Base-by-base conservation (phyloP, 345 rosid species). In the Erysimum cheiranthoides region DNA sequence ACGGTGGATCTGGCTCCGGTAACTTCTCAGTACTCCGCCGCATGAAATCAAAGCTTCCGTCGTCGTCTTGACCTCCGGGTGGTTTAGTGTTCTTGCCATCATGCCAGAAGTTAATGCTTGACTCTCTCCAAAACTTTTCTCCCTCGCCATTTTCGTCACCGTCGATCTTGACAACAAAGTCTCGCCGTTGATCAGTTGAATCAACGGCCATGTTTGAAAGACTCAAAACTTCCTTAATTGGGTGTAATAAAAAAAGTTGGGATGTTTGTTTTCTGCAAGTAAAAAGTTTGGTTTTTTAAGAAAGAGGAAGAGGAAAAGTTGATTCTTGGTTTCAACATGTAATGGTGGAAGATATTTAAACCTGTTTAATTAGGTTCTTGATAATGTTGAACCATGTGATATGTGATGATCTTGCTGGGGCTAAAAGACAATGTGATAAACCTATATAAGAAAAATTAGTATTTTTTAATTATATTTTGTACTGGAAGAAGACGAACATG, bases 1-100 rank as follows among this genome's bases (percentile, higher is more conserved):
- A 88, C 1, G 91, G 89, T 25, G 97, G 97, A 83, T 91, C 97
- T 36, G 79, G 79, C 70, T 32, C 75, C 38, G 13, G 39, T 21
- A 58, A 25, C 2, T 69, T 69, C 6, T 67, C 76, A 12, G 54
- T 57, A 1, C 18, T 51, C 9, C 64, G 65, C 52, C 34, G 81
- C 81, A 50, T 77, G 65, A 78, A 83, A 46, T 84, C 84, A 65
- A 80, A 83, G 54, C 80, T 66, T 60, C 81, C 83, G 10, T 71
- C 73, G 40, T 71, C 42, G 62, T 17, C 60, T 14, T 28, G 59
- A 47, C 46, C 30, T 21, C 56, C 67, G 4, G 40, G 6, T 51
- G 40, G 10, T 56, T 75, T 75, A 50, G 3, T 43, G 31, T 30
- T 79, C 34, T 79, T 73, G 32, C 61, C 67, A 63, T 81, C 84